A percentile compares a stretch with the other conserved stretches of the same genome.
Conservation (phyloP, 2,329 filamentous ascomycete species). For the Blumeriella jaapii region DNA sequence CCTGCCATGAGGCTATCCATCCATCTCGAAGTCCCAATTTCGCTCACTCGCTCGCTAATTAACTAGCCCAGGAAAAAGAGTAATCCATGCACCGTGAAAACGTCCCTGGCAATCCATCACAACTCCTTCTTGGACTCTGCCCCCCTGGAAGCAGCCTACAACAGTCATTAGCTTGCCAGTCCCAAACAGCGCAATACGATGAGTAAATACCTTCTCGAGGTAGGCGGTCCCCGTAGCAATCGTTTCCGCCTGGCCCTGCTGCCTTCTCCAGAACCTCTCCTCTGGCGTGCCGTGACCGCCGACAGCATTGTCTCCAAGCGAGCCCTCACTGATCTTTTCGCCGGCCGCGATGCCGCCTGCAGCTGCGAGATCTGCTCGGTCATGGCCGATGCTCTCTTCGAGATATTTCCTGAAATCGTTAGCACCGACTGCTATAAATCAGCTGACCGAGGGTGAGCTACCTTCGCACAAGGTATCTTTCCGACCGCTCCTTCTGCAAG, state of each 20-base stretch:
- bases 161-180: not conserved
- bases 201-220: constrained; percentile 36
- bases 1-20: no score
- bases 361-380: constrained; percentile 38
- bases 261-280: constrained; percentile 52
- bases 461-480: constrained; percentile 72
- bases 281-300: constrained; percentile 39
- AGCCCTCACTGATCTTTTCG: constrained; percentile 52
- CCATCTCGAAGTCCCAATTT: no score
- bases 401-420: constrained; percentile 33
- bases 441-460: constrained; percentile 33
- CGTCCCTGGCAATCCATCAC: not conserved
- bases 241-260: constrained; percentile 45
- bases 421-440: not conserved
- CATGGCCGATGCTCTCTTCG: constrained; percentile 55
- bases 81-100: no score
- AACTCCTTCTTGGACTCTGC: not conserved
- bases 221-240: constrained; percentile 43
- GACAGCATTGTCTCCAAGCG: constrained; percentile 53
- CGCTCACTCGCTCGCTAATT: no score
- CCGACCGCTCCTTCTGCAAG: constrained; percentile 70
- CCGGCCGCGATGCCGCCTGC: constrained; percentile 37
- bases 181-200: not conserved
- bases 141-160: not conserved
- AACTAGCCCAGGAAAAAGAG: no score